These are phyloP conservation scores for Annulohypoxylon stygium DNA, from an alignment of 495 filamentous ascomycete genomes.

Conservation along the genomic window DNA sequence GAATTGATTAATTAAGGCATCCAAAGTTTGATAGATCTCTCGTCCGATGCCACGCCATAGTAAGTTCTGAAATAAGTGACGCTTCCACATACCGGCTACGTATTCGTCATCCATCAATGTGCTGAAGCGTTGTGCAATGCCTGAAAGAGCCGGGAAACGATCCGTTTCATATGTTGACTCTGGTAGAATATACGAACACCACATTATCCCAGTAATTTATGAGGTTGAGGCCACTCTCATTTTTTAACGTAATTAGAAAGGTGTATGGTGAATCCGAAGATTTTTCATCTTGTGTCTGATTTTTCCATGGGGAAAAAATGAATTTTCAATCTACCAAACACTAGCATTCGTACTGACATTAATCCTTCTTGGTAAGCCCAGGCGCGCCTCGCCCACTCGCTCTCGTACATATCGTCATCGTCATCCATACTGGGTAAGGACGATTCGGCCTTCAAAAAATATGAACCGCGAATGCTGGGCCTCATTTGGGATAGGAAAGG, in stretches of 20 bases:
- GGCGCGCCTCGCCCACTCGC: background rate
- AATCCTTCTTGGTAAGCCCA: background rate
- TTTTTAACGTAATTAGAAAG: no score
- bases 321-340: no score
- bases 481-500: slow-evolving; percentile 1
- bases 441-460: no score
- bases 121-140: background rate
- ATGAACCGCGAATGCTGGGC: slow-evolving; percentile 1
- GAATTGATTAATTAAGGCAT: background rate
- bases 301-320: no score
- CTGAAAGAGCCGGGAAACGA: background rate
- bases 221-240: no score
- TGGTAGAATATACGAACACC: background rate
- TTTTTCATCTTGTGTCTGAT: no score
- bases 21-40: background rate
- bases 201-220: background rate
- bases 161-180: background rate
- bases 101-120: background rate
- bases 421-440: no score
- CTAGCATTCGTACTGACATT: background rate
- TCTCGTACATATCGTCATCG: no score
- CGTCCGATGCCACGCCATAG: background rate
- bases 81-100: background rate
- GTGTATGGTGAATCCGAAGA: no score
- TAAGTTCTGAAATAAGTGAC: background rate